Evolutionary conservation across 768 basidiomycete species (phyloP).

Genomic region (Cystobasidium onofrii): DNA sequence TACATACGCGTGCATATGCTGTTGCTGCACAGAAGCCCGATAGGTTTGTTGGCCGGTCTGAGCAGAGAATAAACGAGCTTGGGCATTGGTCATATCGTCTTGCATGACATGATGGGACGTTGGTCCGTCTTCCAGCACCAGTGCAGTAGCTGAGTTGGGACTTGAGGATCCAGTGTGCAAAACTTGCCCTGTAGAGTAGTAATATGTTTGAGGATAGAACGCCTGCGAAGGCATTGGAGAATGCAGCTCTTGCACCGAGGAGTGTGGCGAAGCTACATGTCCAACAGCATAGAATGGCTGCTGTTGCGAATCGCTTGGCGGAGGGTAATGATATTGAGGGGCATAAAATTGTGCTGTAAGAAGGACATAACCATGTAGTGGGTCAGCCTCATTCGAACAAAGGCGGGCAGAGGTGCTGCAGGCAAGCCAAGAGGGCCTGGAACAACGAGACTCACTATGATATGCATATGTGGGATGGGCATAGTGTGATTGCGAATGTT

Average conservation of each 20-base stretch:
- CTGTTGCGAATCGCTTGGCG: constrained; percentile 8
- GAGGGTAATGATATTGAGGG: constrained; percentile 26
- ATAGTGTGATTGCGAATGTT: constrained; percentile 14
- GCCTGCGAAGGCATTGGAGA: neutral
- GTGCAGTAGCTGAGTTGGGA: neutral
- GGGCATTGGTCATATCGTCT: neutral
- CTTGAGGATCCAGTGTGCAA: neutral
- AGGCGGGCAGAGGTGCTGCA: too few relatives aligned
- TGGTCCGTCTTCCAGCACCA: neutral
- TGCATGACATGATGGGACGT: neutral
- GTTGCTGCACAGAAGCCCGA: neutral
- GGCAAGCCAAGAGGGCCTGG: neutral
- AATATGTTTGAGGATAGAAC: constrained; percentile 17
- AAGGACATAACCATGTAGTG: neutral
- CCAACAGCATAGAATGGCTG: neutral
- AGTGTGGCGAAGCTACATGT: neutral
- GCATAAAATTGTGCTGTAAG: constrained; percentile 21
- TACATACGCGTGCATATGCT: neutral
- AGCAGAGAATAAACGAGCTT: neutral
- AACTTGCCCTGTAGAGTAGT: neutral
- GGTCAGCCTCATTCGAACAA: neutral
- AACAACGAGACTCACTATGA: constrained; percentile 4
- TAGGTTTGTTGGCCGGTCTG: neutral
- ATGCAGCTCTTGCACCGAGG: neutral
- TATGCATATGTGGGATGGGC: constrained; percentile 12